Base-by-base conservation (phyloP, 108 stramenopile genomes). In the Nannochloropsis salina region DNA sequence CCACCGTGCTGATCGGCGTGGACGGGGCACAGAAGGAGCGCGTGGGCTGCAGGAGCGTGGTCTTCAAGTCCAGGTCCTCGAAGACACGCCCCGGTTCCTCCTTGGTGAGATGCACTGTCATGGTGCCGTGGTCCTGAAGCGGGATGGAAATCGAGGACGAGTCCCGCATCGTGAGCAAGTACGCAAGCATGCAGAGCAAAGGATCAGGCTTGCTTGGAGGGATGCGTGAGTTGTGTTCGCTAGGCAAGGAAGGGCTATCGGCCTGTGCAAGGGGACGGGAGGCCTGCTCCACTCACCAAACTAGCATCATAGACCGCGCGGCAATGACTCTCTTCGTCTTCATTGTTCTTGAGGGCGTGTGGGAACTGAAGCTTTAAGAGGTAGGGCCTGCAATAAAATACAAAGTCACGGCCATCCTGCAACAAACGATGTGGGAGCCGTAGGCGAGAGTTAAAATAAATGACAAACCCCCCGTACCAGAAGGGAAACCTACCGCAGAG, bases 311-410 rank as follows among this genome's bases (percentile, higher is more conserved):
- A 87, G 9, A 87, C 88, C 6, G 88, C 88, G 85, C 88, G 86
- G 89, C 88, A 89, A 42, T 74, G 61, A 6, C 88, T 88, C 22
- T 82, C 88, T 8, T 89, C 88, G 18, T 88, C 85, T 41, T 89
- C 88, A 5, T 87, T 84, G 2, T 84, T 44, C 61, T 74, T 81
- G n/a, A 88, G 51, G 41, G 84, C 80, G 81, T 82, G 84, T 5
- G 88, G 89, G n/a, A 89, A 87, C 31, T 41, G 22, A 8, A 88
- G 85, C 90, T 90, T 88, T 31, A 91, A 83, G 9, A 90, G 86
- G 83, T 91, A 91, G 18, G 91, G 91, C 89, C 90, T 91, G 86
- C 91, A 91, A 86, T 86, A 91, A 80, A 91, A 91, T 40, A 86
- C 82, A 61, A 90, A 90, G 51, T 90, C 88, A 40, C 42, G 41